phyloP scores from a whole-genome alignment of 371 early-diverging fungal species.

The Actinomortierella wolfii region DNA sequence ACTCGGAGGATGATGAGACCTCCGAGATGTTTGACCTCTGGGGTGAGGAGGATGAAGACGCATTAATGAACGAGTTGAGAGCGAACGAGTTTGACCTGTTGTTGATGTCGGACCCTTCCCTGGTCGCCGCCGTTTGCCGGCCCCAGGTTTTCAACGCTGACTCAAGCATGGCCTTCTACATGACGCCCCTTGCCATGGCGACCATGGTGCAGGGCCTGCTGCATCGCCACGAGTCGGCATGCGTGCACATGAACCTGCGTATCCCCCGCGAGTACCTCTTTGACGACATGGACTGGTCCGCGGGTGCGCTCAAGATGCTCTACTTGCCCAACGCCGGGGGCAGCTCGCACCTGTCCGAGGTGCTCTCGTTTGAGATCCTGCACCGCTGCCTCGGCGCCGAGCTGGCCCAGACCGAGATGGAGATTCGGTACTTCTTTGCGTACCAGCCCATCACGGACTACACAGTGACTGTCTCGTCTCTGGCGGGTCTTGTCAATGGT shows the following conservation, averaged over 20 bases:
- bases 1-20: no score
- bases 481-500: slow-evolving; percentile 19
- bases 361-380: slow-evolving; percentile 57
- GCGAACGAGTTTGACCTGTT: no score
- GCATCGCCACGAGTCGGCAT: slow-evolving; percentile 25
- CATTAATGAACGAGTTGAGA: no score
- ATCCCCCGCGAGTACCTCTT: slow-evolving; percentile 23
- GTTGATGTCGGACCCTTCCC: no score
- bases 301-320: slow-evolving; percentile 40
- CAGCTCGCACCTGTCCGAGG: slow-evolving; percentile 54
- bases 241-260: slow-evolving; percentile 40
- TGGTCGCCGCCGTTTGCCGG: no score
- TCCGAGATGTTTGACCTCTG: no score
- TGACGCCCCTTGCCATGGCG: slow-evolving; percentile 29
- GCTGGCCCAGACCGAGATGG: slow-evolving; percentile 59
- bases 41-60: no score
- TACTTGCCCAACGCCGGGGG: slow-evolving; percentile 61
- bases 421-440: slow-evolving; percentile 48
- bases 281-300: slow-evolving; percentile 36
- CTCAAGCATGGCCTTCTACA: slow-evolving; percentile 27
- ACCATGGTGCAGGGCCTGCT: slow-evolving; percentile 22
- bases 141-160: slow-evolving; percentile 30
- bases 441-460: slow-evolving; percentile 62
- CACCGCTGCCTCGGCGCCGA: slow-evolving; percentile 52
- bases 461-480: slow-evolving; percentile 42